phyloP scores from a whole-genome alignment of 352 stramenopile genomes.

The Pythium vanterpoolii region DNA sequence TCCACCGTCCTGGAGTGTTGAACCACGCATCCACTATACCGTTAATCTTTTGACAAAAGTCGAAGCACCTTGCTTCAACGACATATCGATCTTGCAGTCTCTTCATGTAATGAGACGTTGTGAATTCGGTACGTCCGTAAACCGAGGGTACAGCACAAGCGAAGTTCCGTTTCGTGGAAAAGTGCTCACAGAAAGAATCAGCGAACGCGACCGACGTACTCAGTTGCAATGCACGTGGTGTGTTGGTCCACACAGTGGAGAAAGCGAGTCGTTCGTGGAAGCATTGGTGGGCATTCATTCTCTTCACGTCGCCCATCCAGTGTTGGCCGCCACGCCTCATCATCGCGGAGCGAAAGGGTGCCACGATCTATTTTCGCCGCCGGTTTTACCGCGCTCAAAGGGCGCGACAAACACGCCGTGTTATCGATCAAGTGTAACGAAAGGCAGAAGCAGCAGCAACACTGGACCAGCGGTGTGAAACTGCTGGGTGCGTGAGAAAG shows the following conservation, averaged over 20 bases:
- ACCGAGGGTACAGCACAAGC: neutral
- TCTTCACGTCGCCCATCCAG: no score
- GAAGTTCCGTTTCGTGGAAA: neutral
- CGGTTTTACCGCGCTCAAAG: neutral
- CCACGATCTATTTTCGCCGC: neutral
- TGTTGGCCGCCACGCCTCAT: no score
- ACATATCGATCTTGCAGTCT: neutral
- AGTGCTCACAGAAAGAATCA: no score
- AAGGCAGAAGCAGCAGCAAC: neutral
- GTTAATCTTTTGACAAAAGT: conserved; percentile 20
- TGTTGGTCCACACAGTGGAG: no score
- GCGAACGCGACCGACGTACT: no score
- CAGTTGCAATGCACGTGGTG: no score
- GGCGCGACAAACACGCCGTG: neutral
- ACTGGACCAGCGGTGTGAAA: neutral
- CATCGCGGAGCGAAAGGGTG: no score
- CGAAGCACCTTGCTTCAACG: conserved; percentile 13
- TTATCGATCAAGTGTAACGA: neutral
- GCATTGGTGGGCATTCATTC: no score
- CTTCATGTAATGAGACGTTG: no score
- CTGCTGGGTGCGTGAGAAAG: neutral
- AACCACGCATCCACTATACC: conserved; percentile 5
- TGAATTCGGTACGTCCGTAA: neutral
- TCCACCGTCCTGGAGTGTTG: conserved; percentile 21
- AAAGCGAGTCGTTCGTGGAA: no score